Evolutionary conservation across 176 grass and related monocot genomes (phyloP).

Genomic region (Rhipidocladum racemiflorum): DNA sequence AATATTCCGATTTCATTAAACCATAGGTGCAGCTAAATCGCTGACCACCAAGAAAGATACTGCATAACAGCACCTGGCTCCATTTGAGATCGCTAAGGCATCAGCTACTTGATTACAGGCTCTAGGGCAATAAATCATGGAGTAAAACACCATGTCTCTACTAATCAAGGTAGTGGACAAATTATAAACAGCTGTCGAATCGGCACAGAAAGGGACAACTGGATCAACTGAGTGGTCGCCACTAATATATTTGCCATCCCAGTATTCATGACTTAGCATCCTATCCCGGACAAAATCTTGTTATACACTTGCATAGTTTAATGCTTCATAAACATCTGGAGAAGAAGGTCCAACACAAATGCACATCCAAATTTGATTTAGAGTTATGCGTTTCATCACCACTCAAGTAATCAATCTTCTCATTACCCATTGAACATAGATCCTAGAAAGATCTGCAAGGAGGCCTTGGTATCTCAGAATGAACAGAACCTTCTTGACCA

Average conservation of each 20-base stretch:
- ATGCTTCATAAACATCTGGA: conserved; percentile 16
- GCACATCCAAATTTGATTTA: conserved; percentile 31
- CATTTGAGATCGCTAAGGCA: too few relatives aligned
- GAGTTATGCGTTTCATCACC: conserved; percentile 25
- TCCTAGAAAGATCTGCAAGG: conserved; percentile 51
- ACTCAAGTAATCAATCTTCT: conserved; percentile 38
- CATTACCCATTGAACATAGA: conserved; percentile 33
- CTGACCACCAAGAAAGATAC: too few relatives aligned
- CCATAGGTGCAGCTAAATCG: too few relatives aligned
- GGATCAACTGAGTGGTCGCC: conserved; percentile 30
- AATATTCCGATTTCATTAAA: too few relatives aligned
- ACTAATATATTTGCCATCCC: conserved; percentile 37
- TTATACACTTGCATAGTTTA: conserved; percentile 23
- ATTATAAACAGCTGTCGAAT: background rate
- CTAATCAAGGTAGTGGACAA: too few relatives aligned
- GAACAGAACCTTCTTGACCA: conserved; percentile 29
- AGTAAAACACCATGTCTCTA: too few relatives aligned
- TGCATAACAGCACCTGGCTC: too few relatives aligned
- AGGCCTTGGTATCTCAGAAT: conserved; percentile 32
- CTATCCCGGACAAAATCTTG: conserved; percentile 38
- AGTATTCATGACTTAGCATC: conserved; percentile 39
- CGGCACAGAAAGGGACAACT: background rate
- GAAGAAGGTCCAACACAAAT: conserved; percentile 31
- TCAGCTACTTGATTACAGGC: too few relatives aligned
- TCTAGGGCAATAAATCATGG: too few relatives aligned